Base-by-base conservation (phyloP, 768 basidiomycete species). In the Lyophyllum atratum region DNA sequence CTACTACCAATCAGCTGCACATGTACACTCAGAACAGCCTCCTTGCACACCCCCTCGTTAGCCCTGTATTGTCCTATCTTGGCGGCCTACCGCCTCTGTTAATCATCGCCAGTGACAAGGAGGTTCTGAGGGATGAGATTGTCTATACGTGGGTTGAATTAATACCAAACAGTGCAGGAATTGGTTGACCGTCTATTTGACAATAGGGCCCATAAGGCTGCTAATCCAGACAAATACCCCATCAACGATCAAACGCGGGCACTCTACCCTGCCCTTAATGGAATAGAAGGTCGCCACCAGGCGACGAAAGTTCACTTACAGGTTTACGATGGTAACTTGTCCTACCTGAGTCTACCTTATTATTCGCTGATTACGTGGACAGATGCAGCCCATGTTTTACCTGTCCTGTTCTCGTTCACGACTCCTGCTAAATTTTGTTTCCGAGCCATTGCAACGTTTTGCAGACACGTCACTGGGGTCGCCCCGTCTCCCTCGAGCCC, bases 111-210 rank as follows among this genome's bases (percentile, higher is more conserved):
- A 87, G 96, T 39, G 91, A 97, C 54, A 90, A 89, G 64, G 96
- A 98, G 73, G 93, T 96, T 0, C 72, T 98, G 42, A 79, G 95
- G 52, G 96, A 98, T 67, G 96, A 98, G 71, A 86, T 93, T 31
- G 84, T 98, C 28, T 98, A 93, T 67, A 74, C 82, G 93, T 92
- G 48, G 59, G 87, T 79, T 31, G 3, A 40, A 24, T 37, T 56
- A 49, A 5, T 44, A 43, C 29, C 11, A 1, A 46, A 17, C 28
- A 39, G 26, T n/a, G 22, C 29, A n/a, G 14, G 21, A 50, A 28
- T 9, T n/a, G 28, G 21, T 54, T 44, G 54, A 52, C 49, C 1
- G 52, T 28, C n/a, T 26, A 55, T 33, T 40, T 9, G 19, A 54
- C 33, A 43, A 7, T 61, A 92, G 90, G 9, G 95, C 96, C 0